phyloP scores from a whole-genome alignment of 1,139 yeast genomes.

The Tardiomyces blankii region DNA sequence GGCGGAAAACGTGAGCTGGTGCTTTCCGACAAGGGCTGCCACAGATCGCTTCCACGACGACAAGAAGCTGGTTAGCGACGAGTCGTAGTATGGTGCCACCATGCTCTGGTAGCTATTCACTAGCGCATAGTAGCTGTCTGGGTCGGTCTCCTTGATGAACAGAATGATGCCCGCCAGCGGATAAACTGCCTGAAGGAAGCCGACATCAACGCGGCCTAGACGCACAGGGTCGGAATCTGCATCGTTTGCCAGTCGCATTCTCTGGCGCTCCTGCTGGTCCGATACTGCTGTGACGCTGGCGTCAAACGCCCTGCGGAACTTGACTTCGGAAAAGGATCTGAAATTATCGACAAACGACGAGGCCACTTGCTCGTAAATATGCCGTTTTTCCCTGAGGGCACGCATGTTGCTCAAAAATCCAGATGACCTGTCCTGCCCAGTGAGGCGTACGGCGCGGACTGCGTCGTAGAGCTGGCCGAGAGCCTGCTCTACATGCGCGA shows the following conservation, averaged over 20 bases:
- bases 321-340: slow-evolving; percentile 28
- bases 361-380: slow-evolving; percentile 49
- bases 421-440: slow-evolving; percentile 24
- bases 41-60: slow-evolving; percentile 18
- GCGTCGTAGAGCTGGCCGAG: slow-evolving; percentile 56
- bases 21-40: background rate
- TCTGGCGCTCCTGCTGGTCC: slow-evolving; percentile 1
- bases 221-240: background rate
- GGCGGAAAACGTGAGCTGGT: background rate
- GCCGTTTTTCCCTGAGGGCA: slow-evolving; percentile 61
- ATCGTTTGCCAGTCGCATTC: background rate
- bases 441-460: slow-evolving; percentile 22
- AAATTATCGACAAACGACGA: slow-evolving; percentile 41
- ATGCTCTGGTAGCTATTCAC: slow-evolving; percentile 22
- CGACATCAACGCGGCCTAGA: slow-evolving; percentile 6
- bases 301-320: background rate
- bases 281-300: background rate
- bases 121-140: slow-evolving; percentile 30
- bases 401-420: slow-evolving; percentile 55
- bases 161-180: slow-evolving; percentile 52
- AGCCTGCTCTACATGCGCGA: slow-evolving; percentile 44
- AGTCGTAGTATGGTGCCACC: slow-evolving; percentile 18
- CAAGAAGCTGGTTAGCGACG: slow-evolving; percentile 19
- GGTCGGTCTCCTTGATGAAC: slow-evolving; percentile 50
- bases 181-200: slow-evolving; percentile 22